Evolutionary conservation across 805 yeast genomes (phyloP), one percentile per base, ranked within the genome.

Genomic region (Cyberlindnera euphorbiae): DNA sequence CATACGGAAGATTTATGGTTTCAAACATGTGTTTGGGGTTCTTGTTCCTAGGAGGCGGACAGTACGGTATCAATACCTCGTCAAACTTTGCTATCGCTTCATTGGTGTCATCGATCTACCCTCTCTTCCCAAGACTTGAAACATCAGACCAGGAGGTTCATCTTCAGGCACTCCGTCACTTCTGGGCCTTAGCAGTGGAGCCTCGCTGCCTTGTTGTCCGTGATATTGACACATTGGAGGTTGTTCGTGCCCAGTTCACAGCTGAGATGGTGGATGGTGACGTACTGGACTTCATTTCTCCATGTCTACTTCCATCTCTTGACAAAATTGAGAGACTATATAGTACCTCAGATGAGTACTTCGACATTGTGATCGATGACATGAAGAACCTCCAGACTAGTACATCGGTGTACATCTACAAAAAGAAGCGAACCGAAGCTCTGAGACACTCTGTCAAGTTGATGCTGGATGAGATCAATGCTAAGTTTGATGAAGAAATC

Each of bases 41-140:
- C 49, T 63, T 90, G 36, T 89, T 90, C 53, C 58, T 93, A 25
- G 96, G 96, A 0, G 93, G 96, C 2, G 96, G 97, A 0, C 96
- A 87, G 55, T 87, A 77, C 57, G 88, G 95, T 0, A 73, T 93
- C 39, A 69, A 75, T 26, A 71, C 68, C 13, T 49, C 60, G 7
- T 73, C 82, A 4, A 71, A 75, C 37, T 64, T 82, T 50, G 76
- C 86, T 2, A 63, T 79, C 36, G 95, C 89, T 0, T 58, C 81
- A 3, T 66, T 93, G 48, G 61, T 87, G 1, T 72, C 86, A 0
- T 71, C 96, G 0, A 64, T 84, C n/a, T 78, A 86, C 46, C 97
- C 97, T 3, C 66, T 79, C 3, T 79, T 77, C 42, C 82, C 87
- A 1, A 60, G 58, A 18, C 69, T 61, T 16, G 58, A 52, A 15